Conservation (phyloP, 768 basidiomycete species). For the Dendrothele bispora region DNA sequence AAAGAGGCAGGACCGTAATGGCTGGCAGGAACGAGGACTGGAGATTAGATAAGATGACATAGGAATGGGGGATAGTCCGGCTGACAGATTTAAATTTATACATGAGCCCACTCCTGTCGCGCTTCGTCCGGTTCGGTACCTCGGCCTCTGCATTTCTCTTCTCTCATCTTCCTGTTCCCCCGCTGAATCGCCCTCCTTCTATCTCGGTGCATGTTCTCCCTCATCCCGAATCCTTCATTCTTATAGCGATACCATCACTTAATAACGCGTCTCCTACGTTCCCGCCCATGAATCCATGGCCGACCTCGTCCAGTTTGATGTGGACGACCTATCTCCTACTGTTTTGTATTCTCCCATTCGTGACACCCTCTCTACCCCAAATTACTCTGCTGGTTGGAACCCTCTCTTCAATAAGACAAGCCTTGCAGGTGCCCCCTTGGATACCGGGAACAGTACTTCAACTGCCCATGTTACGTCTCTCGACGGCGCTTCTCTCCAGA, state of each 20-base stretch:
- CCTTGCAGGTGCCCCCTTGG: conserved; percentile 45
- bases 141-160: background rate
- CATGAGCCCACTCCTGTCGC: background rate
- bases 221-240: background rate
- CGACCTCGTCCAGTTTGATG: conserved; percentile 36
- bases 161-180: background rate
- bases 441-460: conserved; percentile 47
- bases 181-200: background rate
- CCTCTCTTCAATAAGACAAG: conserved; percentile 45
- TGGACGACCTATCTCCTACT: conserved; percentile 69
- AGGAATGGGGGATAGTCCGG: background rate
- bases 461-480: conserved; percentile 63
- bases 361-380: conserved; percentile 51
- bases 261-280: background rate
- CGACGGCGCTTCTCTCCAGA: conserved; percentile 53
- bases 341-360: conserved; percentile 60
- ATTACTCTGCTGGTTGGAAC: conserved; percentile 65
- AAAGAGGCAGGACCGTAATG: too few species aligned
- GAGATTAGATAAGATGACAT: too few species aligned
- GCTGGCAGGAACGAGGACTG: too few species aligned
- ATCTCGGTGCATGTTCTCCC: background rate
- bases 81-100: background rate
- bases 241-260: background rate
- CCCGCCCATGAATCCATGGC: conserved; percentile 31
- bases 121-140: background rate